A percentile compares a stretch with the other conserved stretches of the same genome.
These are phyloP conservation scores for Backusella mclennaniae DNA, from an alignment of 192 early-diverging fungal genomes.

Conservation along the genomic window DNA sequence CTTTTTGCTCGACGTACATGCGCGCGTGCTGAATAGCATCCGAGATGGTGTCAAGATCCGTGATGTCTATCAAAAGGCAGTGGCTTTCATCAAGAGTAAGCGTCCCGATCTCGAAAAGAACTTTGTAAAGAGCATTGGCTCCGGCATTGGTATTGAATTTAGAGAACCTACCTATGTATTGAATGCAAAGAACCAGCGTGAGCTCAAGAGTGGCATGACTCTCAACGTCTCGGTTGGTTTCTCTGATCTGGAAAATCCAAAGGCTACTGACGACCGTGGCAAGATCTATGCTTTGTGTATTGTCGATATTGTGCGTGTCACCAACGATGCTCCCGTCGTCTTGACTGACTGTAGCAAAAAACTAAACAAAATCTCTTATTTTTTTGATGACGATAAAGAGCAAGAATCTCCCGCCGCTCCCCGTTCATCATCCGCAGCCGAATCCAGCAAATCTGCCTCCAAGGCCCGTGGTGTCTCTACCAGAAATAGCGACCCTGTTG, in stretches of 20 bases:
- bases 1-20: conserved; percentile 86
- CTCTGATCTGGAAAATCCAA: conserved; percentile 76
- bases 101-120: conserved; percentile 84
- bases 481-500: conserved; percentile 30
- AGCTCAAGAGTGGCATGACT: conserved; percentile 80
- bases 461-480: background rate
- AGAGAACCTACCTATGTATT: conserved; percentile 82
- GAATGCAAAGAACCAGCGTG: conserved; percentile 62
- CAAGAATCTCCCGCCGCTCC: conserved; percentile 3
- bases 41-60: conserved; percentile 73
- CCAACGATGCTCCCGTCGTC: conserved; percentile 50
- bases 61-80: conserved; percentile 73
- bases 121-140: conserved; percentile 88
- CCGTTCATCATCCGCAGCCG: background rate
- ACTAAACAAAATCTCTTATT: conserved; percentile 46
- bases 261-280: conserved; percentile 65
- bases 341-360: conserved; percentile 57
- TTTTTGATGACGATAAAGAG: conserved; percentile 40
- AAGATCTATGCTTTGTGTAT: conserved; percentile 85
- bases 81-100: conserved; percentile 68
- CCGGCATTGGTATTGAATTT: conserved; percentile 94
- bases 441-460: background rate
- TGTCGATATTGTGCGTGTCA: conserved; percentile 83
- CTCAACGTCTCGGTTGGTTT: conserved; percentile 85
- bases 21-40: conserved; percentile 66